Evolutionary conservation across 2,329 filamentous ascomycete species (phyloP), one percentile per base, ranked within the genome.

Genomic region (Diplodia corticola): DNA sequence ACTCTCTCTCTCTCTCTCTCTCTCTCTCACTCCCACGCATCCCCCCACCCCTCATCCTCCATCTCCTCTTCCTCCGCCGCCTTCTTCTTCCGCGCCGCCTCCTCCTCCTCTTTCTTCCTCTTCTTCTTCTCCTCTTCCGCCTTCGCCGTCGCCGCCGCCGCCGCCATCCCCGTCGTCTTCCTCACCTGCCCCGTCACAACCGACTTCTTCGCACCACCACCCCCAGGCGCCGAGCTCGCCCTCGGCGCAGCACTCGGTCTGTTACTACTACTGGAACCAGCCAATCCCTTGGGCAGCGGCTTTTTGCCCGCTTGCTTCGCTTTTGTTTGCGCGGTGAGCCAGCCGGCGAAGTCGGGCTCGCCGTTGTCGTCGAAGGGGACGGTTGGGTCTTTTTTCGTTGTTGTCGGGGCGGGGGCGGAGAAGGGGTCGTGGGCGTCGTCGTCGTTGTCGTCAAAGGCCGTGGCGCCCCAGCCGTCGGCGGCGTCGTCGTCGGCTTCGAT

Each of bases 341-440:
- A 98, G 5, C 93, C 93, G 5, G 93, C 94, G 78, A 99, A 98
- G 77, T 98, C 95, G 0, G 94, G 94, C 76, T 99, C 94, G 2
- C 89, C 89, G 28, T 91, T 88, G 71, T 97, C 93, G 67, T 94
- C 91, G 69, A 90, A 94, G 0, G 89, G 84, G 6, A 73, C 84
- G 6, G 76, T 63, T 59, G 75, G 73, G 5, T 67, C 63, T 20
- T 75, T 67, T 64, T 22, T 75, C 71, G 12, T 20, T 9, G 71
- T 66, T 13, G 71, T 69, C 35, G 78, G 75, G 69, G 67, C 49
- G 70, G 22, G 79, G 78, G 68, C 82, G 80, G 69, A 77, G 78
- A 82, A 84, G 37, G 79, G 75, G 24, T 82, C 82, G 46, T 65
- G 5, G 26, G 35, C 81, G 44, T 85, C 81, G 20, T 82, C 83